These are phyloP conservation scores for Phytophthora multivora DNA, from an alignment of 352 stramenopile species.

Conservation along the genomic window DNA sequence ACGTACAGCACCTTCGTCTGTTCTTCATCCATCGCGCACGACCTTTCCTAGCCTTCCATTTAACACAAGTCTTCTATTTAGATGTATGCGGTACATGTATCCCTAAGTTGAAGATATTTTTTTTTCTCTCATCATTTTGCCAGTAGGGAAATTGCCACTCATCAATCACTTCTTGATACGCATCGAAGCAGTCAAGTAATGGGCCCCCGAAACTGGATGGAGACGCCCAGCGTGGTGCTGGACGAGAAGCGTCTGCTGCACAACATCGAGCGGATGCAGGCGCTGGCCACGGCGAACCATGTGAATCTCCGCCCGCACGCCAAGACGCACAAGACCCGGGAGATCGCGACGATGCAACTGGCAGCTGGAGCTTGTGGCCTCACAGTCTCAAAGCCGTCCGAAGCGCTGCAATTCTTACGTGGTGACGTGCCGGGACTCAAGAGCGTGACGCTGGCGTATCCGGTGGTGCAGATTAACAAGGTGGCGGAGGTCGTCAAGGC, in stretches of 20 bases:
- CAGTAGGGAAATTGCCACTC: background rate
- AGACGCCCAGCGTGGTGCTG: slow-evolving; percentile 66
- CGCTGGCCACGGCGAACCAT: slow-evolving; percentile 41
- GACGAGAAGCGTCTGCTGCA: slow-evolving; percentile 59
- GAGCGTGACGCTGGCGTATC: slow-evolving; percentile 70
- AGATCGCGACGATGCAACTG: slow-evolving; percentile 66
- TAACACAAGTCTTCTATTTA: background rate
- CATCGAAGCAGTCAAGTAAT: background rate
- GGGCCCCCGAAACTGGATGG: slow-evolving; percentile 31
- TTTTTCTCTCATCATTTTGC: too few species aligned
- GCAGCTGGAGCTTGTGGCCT: slow-evolving; percentile 56
- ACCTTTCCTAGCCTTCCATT: slow-evolving; percentile 16
- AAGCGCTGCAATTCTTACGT: slow-evolving; percentile 71
- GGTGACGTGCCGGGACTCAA: slow-evolving; percentile 45
- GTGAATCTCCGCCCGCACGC: slow-evolving; percentile 70
- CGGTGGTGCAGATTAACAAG: slow-evolving; percentile 66
- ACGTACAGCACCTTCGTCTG: slow-evolving; percentile 24
- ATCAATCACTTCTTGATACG: slow-evolving; percentile 4
- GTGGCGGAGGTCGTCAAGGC: slow-evolving; percentile 55
- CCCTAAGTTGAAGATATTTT: too few species aligned
- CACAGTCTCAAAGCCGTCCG: slow-evolving; percentile 71
- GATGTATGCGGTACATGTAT: background rate
- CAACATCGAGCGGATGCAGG: slow-evolving; percentile 77
- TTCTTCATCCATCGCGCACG: background rate
- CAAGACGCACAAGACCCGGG: slow-evolving; percentile 83